These are phyloP conservation scores for Hexamita inflata DNA, from an alignment of 208 protist genomes.

Conservation along the genomic window DNA sequence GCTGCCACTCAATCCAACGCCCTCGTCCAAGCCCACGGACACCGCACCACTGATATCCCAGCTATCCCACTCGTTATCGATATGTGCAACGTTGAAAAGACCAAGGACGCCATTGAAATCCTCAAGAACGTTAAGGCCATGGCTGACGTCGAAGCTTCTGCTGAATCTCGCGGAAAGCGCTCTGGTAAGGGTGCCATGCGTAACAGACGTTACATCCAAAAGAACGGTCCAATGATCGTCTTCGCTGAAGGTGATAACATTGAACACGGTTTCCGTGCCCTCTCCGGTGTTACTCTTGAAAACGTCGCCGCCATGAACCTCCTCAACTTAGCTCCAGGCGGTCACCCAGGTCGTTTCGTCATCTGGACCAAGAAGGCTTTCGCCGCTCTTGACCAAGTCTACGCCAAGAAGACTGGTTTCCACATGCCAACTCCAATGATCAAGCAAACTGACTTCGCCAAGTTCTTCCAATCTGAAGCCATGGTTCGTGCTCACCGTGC, in stretches of 20 bases:
- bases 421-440: conserved; percentile 58
- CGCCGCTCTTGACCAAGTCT: conserved; percentile 80
- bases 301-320: conserved; percentile 81
- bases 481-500: conserved; percentile 46
- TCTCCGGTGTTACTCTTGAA: conserved; percentile 79
- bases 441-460: conserved; percentile 61
- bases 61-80: conserved; percentile 87
- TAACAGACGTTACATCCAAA: conserved; percentile 74
- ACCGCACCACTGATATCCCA: conserved; percentile 70
- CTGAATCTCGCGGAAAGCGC: conserved; percentile 65
- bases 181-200: conserved; percentile 83
- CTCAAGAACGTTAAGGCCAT: conserved; percentile 71
- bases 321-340: conserved; percentile 91
- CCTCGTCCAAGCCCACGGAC: conserved; percentile 88
- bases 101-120: conserved; percentile 72
- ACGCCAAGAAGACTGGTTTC: conserved; percentile 67
- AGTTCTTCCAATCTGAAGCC: conserved; percentile 67
- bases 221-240: conserved; percentile 84
- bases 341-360: conserved; percentile 90
- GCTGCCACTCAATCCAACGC: conserved; percentile 79
- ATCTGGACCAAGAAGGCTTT: conserved; percentile 95
- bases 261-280: conserved; percentile 71
- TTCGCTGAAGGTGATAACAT: conserved; percentile 62
- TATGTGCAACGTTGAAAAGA: conserved; percentile 72
- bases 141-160: conserved; percentile 76